Evolutionary conservation across 2,329 filamentous ascomycete species (phyloP).

Genomic region (Monosporascus sp.): DNA sequence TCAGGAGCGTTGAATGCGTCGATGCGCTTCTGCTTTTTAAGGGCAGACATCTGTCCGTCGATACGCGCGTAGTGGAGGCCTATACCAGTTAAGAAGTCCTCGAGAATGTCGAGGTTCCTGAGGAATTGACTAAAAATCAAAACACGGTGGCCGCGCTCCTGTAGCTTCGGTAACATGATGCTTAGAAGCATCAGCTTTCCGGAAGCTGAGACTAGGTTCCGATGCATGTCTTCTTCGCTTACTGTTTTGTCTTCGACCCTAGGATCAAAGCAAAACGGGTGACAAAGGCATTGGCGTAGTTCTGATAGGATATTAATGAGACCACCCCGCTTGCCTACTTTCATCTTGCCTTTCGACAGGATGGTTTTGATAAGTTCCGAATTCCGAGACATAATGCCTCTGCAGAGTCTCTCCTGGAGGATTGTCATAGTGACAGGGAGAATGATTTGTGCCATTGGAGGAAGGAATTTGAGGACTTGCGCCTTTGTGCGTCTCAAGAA

Average conservation of each 20-base stretch:
- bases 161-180: constrained; percentile 80
- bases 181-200: constrained; percentile 82
- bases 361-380: constrained; percentile 84
- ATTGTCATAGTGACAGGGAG: constrained; percentile 92
- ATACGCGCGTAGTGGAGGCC: constrained; percentile 71
- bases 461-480: constrained; percentile 84
- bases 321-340: constrained; percentile 67
- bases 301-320: constrained; percentile 96
- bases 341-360: constrained; percentile 64
- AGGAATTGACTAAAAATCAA: constrained; percentile 96
- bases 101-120: constrained; percentile 78
- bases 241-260: constrained; percentile 80
- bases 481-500: constrained; percentile 76
- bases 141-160: constrained; percentile 80
- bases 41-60: constrained; percentile 73
- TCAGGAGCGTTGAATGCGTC: constrained; percentile 86
- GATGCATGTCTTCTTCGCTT: constrained; percentile 55
- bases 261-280: constrained; percentile 90
- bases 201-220: constrained; percentile 85
- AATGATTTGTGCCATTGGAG: constrained; percentile 91
- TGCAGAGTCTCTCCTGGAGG: constrained; percentile 90
- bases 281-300: constrained; percentile 87
- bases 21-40: constrained; percentile 91
- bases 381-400: constrained; percentile 87
- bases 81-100: constrained; percentile 81